These are phyloP conservation scores for Orychophragmus violaceus DNA, from an alignment of 345 rosid genomes.

Conservation along the genomic window DNA sequence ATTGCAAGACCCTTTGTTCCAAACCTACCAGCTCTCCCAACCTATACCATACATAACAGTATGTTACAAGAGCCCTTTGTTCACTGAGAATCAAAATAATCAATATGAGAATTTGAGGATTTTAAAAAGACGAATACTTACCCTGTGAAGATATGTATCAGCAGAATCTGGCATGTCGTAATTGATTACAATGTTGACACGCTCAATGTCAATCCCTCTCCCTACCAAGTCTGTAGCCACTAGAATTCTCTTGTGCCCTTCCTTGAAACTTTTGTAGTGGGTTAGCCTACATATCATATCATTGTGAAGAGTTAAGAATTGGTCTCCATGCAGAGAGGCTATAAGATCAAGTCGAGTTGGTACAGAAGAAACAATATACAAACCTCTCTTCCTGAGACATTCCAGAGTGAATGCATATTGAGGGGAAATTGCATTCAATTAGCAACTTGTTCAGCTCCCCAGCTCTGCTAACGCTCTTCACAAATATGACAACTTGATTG, in stretches of 20 bases:
- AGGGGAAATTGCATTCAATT: conserved; percentile 95
- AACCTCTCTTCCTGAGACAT: conserved; percentile 99
- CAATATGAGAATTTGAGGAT: neutral
- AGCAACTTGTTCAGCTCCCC: conserved; percentile 93
- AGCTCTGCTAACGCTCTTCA: conserved; percentile 91
- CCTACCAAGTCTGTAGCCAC: conserved; percentile 98
- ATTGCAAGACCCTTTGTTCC: conserved; percentile 99
- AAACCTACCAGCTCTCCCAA: conserved; percentile 98
- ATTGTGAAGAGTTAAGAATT: neutral
- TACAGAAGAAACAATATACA: neutral
- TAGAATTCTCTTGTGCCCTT: conserved; percentile 94
- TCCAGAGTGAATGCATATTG: conserved; percentile 98
- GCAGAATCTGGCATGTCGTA: conserved; percentile 99
- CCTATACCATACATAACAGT: conserved; percentile 35
- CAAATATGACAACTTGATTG: conserved; percentile 95
- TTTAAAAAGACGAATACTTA: conserved; percentile 2
- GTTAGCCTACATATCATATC: conserved; percentile 51
- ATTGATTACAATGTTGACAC: conserved; percentile 99
- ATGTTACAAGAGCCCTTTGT: neutral
- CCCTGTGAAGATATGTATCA: conserved; percentile 94
- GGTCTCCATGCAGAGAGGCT: neutral
- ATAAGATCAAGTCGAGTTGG: neutral
- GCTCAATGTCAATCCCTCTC: conserved; percentile 94
- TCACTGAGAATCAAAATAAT: neutral
- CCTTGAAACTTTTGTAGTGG: conserved; percentile 95